Conservation (phyloP, 1,139 yeast species). For the Magnusiomyces paraingens region DNA sequence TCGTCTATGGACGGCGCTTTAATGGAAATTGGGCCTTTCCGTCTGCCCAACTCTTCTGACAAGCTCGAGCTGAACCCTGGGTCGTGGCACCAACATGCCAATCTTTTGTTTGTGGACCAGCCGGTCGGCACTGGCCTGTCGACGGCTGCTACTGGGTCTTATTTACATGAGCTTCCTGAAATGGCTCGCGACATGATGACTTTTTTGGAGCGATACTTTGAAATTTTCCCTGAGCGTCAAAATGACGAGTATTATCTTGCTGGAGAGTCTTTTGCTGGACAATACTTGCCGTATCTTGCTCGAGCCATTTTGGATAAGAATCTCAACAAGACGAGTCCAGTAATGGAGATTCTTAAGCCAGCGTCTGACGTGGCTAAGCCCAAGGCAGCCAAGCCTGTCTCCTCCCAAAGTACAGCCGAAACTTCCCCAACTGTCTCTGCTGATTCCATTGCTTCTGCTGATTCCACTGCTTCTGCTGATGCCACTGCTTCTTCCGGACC, state of each 20-base stretch:
- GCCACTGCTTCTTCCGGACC: conserved; percentile 1
- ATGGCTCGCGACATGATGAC: conserved; percentile 51
- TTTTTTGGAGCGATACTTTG: conserved; percentile 62
- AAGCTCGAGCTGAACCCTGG: conserved; percentile 55
- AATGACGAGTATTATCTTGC: conserved; percentile 67
- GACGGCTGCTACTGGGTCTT: conserved; percentile 42
- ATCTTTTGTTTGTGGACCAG: conserved; percentile 83
- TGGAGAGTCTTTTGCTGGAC: conserved; percentile 98
- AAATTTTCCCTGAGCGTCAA: conserved; percentile 66
- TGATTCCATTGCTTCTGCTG: conserved; percentile 1
- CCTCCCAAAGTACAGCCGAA: background rate
- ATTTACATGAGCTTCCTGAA: conserved; percentile 52
- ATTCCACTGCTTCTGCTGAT: conserved; percentile 21
- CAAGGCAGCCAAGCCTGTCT: too few species aligned
- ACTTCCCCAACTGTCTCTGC: conserved; percentile 16
- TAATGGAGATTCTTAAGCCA: background rate
- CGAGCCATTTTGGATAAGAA: conserved; percentile 50
- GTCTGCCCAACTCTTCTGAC: conserved; percentile 45
- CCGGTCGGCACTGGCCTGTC: conserved; percentile 95
- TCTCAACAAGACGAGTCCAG: conserved; percentile 24
- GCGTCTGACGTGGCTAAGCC: background rate
- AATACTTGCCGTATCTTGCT: conserved; percentile 86
- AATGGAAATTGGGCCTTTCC: conserved; percentile 86
- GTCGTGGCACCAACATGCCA: conserved; percentile 78
- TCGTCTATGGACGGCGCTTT: conserved; percentile 97